These are phyloP conservation scores for Dichotomopilus funicola DNA, from an alignment of 2,329 filamentous ascomycete species.

Conservation along the genomic window DNA sequence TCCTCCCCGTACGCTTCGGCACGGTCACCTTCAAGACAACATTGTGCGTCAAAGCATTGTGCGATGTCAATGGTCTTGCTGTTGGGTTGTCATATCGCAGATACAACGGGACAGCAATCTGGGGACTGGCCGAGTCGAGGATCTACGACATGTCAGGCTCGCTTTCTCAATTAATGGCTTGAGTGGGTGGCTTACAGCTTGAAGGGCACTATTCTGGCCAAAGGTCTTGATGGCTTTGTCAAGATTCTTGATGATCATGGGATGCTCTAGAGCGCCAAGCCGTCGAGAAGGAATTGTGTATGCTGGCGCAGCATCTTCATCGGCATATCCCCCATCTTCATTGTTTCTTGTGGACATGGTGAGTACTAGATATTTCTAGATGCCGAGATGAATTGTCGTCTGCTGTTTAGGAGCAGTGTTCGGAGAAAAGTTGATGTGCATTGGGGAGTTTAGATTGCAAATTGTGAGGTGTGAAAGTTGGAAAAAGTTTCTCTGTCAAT, in stretches of 20 bases:
- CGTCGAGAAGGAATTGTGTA: conserved; percentile 33
- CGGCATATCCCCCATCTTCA: conserved; percentile 14
- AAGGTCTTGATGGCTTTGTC: conserved; percentile 38
- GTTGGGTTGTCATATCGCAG: conserved; percentile 74
- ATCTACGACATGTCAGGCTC: conserved; percentile 30
- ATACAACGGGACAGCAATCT: conserved; percentile 59
- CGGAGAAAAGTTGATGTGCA: too few species aligned
- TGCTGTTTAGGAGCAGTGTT: not conserved
- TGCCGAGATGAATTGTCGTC: not conserved
- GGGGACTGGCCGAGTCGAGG: conserved; percentile 38
- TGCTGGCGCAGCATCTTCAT: conserved; percentile 28
- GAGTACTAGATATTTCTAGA: not conserved
- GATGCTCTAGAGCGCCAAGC: conserved; percentile 40
- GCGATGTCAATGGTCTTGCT: conserved; percentile 70
- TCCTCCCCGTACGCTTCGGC: conserved; percentile 79
- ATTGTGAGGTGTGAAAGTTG: too few species aligned
- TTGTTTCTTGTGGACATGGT: conserved; percentile 4
- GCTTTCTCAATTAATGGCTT: not conserved
- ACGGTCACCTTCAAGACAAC: conserved; percentile 80
- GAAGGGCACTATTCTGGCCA: conserved; percentile 33
- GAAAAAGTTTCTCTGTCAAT: too few species aligned
- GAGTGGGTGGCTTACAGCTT: conserved; percentile 27
- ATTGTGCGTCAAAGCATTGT: conserved; percentile 70
- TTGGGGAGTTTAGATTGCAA: too few species aligned
- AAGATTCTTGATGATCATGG: conserved; percentile 35